Conservation (phyloP, 1,139 yeast species). For the Ogataea hybrid region DNA sequence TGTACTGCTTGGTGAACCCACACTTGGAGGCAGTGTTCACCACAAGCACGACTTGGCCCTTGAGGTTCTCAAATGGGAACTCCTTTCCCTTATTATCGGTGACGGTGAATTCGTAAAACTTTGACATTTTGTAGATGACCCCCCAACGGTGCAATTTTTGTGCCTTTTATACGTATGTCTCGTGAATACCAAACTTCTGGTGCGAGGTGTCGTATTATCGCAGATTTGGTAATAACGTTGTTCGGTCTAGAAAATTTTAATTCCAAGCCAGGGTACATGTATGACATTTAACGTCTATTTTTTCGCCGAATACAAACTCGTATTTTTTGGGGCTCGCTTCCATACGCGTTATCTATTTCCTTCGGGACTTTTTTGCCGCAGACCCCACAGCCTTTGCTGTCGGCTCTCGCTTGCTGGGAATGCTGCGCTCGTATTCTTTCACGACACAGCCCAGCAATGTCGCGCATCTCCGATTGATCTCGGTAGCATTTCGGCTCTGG, state of each 20-base stretch:
- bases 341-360: neutral
- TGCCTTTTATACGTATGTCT: neutral
- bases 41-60: constrained; percentile 87
- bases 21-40: constrained; percentile 94
- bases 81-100: constrained; percentile 57
- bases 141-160: neutral
- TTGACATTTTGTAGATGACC: constrained; percentile 22
- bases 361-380: constrained; percentile 1
- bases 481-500: constrained; percentile 63
- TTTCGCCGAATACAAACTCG: constrained; percentile 2
- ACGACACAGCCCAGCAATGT: constrained; percentile 64
- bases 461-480: constrained; percentile 64
- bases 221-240: neutral
- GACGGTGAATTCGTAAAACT: constrained; percentile 59
- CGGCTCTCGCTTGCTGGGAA: constrained; percentile 6
- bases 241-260: neutral
- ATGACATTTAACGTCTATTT: neutral
- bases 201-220: neutral
- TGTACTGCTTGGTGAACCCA: constrained; percentile 85
- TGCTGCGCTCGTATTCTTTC: constrained; percentile 48
- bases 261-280: neutral
- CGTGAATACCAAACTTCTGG: neutral
- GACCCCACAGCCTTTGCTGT: neutral
- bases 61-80: constrained; percentile 63
- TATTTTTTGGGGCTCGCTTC: neutral